Evolutionary conservation across 352 stramenopile species (phyloP), one percentile per base, ranked within the genome.

Genomic region (Phytophthora uliginosa): DNA sequence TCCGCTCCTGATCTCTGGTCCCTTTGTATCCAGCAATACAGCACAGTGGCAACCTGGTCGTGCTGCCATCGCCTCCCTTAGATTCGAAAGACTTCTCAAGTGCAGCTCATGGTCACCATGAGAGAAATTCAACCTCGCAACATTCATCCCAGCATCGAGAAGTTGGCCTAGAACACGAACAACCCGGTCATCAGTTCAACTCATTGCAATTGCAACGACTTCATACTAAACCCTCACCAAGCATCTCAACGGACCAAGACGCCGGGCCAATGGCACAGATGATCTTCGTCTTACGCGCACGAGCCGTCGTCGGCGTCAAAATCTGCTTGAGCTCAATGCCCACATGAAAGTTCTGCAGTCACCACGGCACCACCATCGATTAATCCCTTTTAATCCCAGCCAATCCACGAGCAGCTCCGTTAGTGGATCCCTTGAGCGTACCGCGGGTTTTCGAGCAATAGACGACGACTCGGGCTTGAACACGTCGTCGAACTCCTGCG

Each of bases 111-210:
- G 97, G 59, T 99, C 99, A 24, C 98, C 98, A 77, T 99, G 98
- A 15, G 97, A 99, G 80, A 99, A 99, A 70, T 99, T 99, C 33
- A 99, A 87, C 15, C 98, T 90, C 71, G 99, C 99, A 6, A 99
- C 93, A 58, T 98, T 98, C 96, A 99, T 99, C 12, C 98, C 98
- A 31, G 85, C 87, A 58, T 95, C 88, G 47, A 95, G 67, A 3
- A 95, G 70, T 64, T 94, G 74, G 2, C 86, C 85, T 94, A n/a
- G 2, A 45, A 45, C 13, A n/a, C 13, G 18, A n/a, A 26, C 18
- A 20, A 55, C 2, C 36, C 17, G 69, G 20, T 18, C n/a, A 58
- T 3, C 26, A 74, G 28, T 12, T 45, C 13, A 20, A 66, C 4
- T 20, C 18, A 55, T 24, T 24, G 10, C 60, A 38, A 65, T 38